phyloP scores from a whole-genome alignment of 768 basidiomycete genomes.

The Trametes cubensis region DNA sequence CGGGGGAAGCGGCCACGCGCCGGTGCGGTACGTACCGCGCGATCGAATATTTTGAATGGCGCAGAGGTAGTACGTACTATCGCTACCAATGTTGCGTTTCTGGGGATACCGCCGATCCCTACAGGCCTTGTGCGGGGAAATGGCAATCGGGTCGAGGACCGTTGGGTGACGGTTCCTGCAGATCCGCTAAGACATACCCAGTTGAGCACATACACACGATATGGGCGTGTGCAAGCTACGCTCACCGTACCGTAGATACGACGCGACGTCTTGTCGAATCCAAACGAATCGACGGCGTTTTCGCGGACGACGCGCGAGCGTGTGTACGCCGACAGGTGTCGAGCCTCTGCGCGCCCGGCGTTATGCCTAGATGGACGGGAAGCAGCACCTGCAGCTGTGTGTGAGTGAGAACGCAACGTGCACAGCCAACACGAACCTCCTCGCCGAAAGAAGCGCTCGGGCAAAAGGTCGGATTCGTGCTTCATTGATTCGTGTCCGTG shows the following conservation, averaged over 20 bases:
- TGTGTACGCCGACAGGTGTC: conserved; percentile 3
- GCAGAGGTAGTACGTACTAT: neutral
- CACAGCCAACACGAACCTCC: neutral
- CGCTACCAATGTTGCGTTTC: neutral
- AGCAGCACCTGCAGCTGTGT: neutral
- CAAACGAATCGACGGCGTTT: conserved; percentile 6
- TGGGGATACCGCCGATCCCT: neutral
- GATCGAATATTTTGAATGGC: too few relatives aligned
- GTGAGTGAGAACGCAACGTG: neutral
- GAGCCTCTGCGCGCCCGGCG: conserved; percentile 1
- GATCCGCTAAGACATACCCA: neutral
- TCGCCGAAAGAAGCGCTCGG: neutral
- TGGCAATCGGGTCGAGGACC: neutral
- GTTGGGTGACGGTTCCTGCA: conserved; percentile 1
- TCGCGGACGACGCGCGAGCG: conserved; percentile 13
- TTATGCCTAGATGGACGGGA: neutral
- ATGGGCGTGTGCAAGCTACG: neutral
- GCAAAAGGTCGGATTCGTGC: conserved; percentile 7
- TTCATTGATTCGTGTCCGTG: too few relatives aligned
- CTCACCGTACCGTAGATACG: neutral
- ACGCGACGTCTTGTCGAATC: neutral
- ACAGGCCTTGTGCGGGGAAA: neutral
- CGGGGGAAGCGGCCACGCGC: neutral
- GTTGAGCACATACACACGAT: neutral
- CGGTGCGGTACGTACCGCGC: neutral